Conservation (phyloP, 73 alveolate genomes). For the Paraurostyla sp. region DNA sequence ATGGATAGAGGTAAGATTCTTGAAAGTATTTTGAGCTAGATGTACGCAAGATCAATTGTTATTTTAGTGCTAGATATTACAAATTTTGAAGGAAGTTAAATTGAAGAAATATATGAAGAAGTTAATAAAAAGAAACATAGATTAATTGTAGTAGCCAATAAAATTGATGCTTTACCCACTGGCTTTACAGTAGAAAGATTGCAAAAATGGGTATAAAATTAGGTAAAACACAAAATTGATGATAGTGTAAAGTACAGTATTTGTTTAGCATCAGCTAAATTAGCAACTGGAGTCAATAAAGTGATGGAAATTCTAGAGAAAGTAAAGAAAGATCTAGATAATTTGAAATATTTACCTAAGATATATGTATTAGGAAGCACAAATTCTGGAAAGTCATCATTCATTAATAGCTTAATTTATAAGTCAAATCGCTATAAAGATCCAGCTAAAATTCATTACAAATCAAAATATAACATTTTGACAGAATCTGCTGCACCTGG, state of each 20-base stretch:
- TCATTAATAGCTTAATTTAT: conserved; percentile 64
- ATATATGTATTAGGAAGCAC: conserved; percentile 78
- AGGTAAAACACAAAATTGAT: conserved; percentile 9
- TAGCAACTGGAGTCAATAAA: conserved; percentile 69
- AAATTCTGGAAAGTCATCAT: conserved; percentile 79
- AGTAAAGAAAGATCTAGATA: conserved; percentile 22
- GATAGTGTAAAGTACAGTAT: conserved; percentile 53
- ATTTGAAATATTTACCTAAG: conserved; percentile 56
- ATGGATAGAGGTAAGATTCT: conserved; percentile 56
- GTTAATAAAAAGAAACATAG: conserved; percentile 54
- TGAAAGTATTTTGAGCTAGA: not conserved
- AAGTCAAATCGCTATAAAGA: conserved; percentile 58
- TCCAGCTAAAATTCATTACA: conserved; percentile 32
- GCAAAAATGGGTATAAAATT: conserved; percentile 66
- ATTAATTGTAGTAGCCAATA: conserved; percentile 70
- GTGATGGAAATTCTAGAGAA: conserved; percentile 47
- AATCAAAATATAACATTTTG: conserved; percentile 19
- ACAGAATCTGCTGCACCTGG: conserved; percentile 79
- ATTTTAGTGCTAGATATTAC: conserved; percentile 70
- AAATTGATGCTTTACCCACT: conserved; percentile 76
- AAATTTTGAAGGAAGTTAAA: conserved; percentile 76
- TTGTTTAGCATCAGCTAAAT: conserved; percentile 66
- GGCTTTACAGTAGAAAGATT: conserved; percentile 40
- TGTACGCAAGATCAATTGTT: conserved; percentile 62
- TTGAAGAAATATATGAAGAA: conserved; percentile 59